A percentile compares a stretch with the other conserved stretches of the same genome.
phyloP scores from a whole-genome alignment of 176 grass and related monocot species.

The Cenchrus fungigraminus region DNA sequence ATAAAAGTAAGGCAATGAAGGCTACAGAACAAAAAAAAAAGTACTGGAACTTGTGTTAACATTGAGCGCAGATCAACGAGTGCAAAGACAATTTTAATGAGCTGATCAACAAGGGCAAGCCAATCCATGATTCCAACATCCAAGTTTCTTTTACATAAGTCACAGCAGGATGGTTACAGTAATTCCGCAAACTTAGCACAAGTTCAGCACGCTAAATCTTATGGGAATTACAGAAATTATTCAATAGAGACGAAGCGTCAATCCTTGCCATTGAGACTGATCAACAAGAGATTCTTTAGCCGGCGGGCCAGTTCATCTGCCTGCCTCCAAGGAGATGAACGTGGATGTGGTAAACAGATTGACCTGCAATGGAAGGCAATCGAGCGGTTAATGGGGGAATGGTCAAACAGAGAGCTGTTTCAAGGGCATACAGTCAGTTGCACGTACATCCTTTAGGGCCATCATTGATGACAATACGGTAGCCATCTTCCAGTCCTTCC shows the following conservation, averaged over 20 bases:
- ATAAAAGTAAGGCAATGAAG: neutral
- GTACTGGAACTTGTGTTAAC: neutral
- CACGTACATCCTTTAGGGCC: conserved; percentile 75
- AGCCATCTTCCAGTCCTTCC: conserved; percentile 90
- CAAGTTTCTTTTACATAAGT: conserved; percentile 7
- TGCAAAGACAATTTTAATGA: neutral
- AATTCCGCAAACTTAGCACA: conserved; percentile 35
- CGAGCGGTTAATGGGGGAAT: neutral
- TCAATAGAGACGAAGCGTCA: neutral
- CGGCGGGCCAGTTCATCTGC: conserved; percentile 91
- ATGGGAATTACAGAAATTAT: conserved; percentile 46
- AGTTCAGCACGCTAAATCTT: neutral
- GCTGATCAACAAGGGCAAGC: neutral
- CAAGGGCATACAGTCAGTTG: neutral
- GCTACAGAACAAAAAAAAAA: neutral
- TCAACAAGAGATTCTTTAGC: conserved; percentile 52
- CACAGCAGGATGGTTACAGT: conserved; percentile 30
- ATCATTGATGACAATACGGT: conserved; percentile 91
- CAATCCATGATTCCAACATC: neutral
- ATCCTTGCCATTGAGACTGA: conserved; percentile 22
- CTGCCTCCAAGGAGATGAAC: conserved; percentile 89
- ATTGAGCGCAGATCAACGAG: neutral
- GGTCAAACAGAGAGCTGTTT: neutral
- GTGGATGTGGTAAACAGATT: conserved; percentile 94
- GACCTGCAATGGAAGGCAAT: conserved; percentile 56